Conservation (phyloP, 2,329 filamentous ascomycete genomes). For the Diaporthe batatas region DNA sequence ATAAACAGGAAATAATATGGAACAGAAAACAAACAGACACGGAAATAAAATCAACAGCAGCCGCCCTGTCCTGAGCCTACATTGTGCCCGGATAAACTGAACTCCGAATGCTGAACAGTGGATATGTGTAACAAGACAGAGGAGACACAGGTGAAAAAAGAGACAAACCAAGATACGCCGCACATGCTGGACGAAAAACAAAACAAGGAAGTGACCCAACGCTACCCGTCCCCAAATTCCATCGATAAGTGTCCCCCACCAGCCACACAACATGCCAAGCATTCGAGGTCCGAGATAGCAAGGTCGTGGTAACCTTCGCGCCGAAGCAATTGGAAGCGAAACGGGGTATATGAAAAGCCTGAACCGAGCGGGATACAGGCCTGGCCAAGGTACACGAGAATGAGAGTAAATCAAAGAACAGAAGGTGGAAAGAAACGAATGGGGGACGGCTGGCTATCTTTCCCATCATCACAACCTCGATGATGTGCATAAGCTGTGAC, state of each 20-base stretch:
- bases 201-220: neutral
- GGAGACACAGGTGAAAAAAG: neutral
- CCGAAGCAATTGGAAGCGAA: conserved; percentile 31
- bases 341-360: conserved; percentile 32
- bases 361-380: conserved; percentile 25
- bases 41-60: neutral
- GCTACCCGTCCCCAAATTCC: neutral
- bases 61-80: conserved; percentile 15
- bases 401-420: neutral
- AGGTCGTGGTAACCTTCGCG: neutral
- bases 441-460: neutral
- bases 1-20: neutral
- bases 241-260: neutral
- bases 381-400: conserved; percentile 27
- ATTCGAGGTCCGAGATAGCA: neutral
- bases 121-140: conserved; percentile 9
- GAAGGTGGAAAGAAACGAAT: conserved; percentile 23
- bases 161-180: conserved; percentile 8
- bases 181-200: conserved; percentile 15
- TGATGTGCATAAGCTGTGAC: neutral
- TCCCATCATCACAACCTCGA: neutral
- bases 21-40: neutral
- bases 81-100: neutral
- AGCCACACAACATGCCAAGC: neutral
- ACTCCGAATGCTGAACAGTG: conserved; percentile 29